Conservation (phyloP, 1,284 basidiomycete genomes). For the Microbotryomycetes sp. region DNA sequence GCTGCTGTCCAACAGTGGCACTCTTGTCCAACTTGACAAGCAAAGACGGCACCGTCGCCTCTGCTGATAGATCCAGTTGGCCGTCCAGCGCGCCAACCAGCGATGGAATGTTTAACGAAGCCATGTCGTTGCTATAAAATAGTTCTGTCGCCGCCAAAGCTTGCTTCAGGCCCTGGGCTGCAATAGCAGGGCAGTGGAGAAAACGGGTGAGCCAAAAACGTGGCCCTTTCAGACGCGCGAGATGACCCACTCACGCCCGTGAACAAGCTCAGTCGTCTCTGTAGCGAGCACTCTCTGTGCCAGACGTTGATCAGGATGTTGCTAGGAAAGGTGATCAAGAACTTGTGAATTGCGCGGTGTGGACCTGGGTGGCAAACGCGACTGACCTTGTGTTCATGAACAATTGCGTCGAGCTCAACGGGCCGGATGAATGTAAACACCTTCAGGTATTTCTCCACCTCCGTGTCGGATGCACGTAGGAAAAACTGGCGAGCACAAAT, state of each 20-base stretch:
- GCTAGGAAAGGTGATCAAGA: slow-evolving; percentile 14
- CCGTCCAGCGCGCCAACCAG: slow-evolving; percentile 54
- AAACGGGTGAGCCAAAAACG: neutral
- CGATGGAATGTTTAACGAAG: slow-evolving; percentile 48
- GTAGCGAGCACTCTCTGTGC: slow-evolving; percentile 76
- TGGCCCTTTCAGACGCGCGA: neutral
- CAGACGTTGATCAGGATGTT: slow-evolving; percentile 52
- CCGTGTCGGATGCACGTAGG: slow-evolving; percentile 69
- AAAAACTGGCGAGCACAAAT: slow-evolving; percentile 66
- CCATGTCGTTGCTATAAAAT: slow-evolving; percentile 54
- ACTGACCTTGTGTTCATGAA: slow-evolving; percentile 57
- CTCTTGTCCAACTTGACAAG: slow-evolving; percentile 54
- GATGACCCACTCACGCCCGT: slow-evolving; percentile 58
- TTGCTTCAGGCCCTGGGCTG: slow-evolving; percentile 47
- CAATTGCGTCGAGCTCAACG: slow-evolving; percentile 54
- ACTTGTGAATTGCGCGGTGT: slow-evolving; percentile 8
- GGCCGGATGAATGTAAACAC: slow-evolving; percentile 74
- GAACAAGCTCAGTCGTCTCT: slow-evolving; percentile 83
- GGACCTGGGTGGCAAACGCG: neutral
- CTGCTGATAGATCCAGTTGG: slow-evolving; percentile 50
- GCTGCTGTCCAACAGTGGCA: slow-evolving; percentile 45
- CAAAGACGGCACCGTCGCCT: slow-evolving; percentile 50
- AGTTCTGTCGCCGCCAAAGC: slow-evolving; percentile 58
- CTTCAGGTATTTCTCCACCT: slow-evolving; percentile 72
- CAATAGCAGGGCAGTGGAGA: slow-evolving; percentile 2